Conservation (phyloP, 2,329 filamentous ascomycete genomes). For the Fusarium virguliforme region DNA sequence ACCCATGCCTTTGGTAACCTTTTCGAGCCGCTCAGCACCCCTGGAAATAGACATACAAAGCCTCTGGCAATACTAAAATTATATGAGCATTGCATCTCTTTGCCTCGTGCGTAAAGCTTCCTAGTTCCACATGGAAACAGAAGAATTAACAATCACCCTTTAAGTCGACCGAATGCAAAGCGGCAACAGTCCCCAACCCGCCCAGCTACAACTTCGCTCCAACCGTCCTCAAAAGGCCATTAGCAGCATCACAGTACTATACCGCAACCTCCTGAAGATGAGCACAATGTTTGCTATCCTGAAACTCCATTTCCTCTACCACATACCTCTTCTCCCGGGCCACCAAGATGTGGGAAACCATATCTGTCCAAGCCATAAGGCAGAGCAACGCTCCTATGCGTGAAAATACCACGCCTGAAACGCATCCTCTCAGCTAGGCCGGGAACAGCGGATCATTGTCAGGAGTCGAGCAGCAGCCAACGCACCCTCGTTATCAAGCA, state of each 20-base stretch:
- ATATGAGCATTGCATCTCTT: no score
- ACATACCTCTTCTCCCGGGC: background rate
- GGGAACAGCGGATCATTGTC: background rate
- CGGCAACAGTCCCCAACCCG: no score
- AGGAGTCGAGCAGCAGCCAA: background rate
- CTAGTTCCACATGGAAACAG: no score
- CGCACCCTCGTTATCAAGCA: background rate
- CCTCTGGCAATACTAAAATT: no score
- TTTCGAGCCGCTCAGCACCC: no score
- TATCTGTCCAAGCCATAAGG: background rate
- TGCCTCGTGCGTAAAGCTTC: no score
- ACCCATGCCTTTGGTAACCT: no score
- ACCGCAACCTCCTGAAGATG: constrained; percentile 9
- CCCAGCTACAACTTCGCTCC: background rate
- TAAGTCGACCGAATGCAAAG: no score
- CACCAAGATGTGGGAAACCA: constrained; percentile 3
- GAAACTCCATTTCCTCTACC: background rate
- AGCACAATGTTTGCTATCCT: constrained; percentile 13
- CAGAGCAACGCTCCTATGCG: background rate
- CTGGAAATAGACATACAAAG: no score
- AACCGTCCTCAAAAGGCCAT: background rate
- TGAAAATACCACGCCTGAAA: background rate
- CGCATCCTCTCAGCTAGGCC: background rate
- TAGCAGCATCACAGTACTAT: constrained; percentile 9
- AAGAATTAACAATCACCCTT: no score